A percentile compares a stretch with the other conserved stretches of the same genome.
Conservation (phyloP, 208 protist genomes). For the Trypanosoma avium region DNA sequence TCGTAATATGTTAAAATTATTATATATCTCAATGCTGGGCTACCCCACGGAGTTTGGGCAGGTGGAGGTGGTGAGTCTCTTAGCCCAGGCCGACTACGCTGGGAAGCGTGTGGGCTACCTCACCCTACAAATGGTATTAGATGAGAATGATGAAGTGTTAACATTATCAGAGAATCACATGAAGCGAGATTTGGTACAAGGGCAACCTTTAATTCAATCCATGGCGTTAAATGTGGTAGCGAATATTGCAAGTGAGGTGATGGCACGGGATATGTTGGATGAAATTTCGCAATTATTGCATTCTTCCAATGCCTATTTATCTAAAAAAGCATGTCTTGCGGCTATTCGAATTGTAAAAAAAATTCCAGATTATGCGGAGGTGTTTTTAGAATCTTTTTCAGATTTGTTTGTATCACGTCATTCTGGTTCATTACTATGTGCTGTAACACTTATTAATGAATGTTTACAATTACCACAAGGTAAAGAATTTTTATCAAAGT, state of each 20-base stretch:
- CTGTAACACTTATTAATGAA: slow-evolving; percentile 93
- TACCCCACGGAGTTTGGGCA: slow-evolving; percentile 99
- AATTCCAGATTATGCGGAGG: slow-evolving; percentile 94
- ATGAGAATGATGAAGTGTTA: slow-evolving; percentile 98
- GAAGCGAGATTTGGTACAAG: slow-evolving; percentile 92
- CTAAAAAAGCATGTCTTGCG: slow-evolving; percentile 94
- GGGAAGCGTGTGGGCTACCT: slow-evolving; percentile 99
- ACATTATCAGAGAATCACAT: slow-evolving; percentile 98
- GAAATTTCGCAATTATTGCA: slow-evolving; percentile 93
- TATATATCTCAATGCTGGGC: slow-evolving; percentile 99
- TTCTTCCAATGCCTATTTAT: slow-evolving; percentile 84
- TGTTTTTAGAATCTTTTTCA: slow-evolving; percentile 90
- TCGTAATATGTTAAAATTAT: slow-evolving; percentile 99
- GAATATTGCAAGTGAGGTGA: slow-evolving; percentile 97
- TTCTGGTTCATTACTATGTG: slow-evolving; percentile 84
- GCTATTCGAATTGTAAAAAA: slow-evolving; percentile 93
- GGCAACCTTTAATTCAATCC: slow-evolving; percentile 89
- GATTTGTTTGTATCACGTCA: slow-evolving; percentile 70
- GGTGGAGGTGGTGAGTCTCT: slow-evolving; percentile 98
- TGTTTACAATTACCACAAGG: slow-evolving; percentile 63
- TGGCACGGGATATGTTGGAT: slow-evolving; percentile 94
- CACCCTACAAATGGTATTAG: slow-evolving; percentile 94
- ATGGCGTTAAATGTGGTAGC: slow-evolving; percentile 97
- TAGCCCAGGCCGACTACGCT: slow-evolving; percentile 95
- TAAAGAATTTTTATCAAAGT: slow-evolving; percentile 55